Conservation (phyloP, 2,329 filamentous ascomycete species). For the Aspergillus pseudotamarii region DNA sequence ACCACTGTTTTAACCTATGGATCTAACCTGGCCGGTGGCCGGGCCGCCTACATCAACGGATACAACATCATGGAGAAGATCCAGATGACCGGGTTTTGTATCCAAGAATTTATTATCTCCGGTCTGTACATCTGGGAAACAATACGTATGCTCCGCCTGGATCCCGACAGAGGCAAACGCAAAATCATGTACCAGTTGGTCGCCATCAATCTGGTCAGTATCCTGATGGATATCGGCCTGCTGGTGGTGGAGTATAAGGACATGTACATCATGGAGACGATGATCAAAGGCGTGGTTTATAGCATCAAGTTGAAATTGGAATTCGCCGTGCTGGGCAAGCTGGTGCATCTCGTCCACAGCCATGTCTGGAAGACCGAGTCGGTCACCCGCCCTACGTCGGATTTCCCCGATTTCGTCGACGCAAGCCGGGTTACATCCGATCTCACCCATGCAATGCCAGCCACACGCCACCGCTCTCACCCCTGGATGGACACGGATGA, state of each 20-base stretch:
- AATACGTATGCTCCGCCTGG: constrained; percentile 52
- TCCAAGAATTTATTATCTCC: constrained; percentile 60
- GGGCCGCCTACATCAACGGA: constrained; percentile 32
- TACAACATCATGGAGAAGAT: constrained; percentile 57
- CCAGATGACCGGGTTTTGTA: constrained; percentile 59
- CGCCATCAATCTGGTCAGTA: constrained; percentile 53
- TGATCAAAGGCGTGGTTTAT: constrained; percentile 51
- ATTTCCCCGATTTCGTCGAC: constrained; percentile 50
- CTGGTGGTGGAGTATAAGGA: constrained; percentile 48
- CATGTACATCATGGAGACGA: constrained; percentile 51
- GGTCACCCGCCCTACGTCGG: constrained; percentile 22
- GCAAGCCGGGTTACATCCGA: constrained; percentile 46
- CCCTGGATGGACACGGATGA: constrained; percentile 41
- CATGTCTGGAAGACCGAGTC: constrained; percentile 43
- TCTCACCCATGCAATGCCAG: constrained; percentile 40
- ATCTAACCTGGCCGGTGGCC: constrained; percentile 36
- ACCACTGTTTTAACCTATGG: constrained; percentile 51
- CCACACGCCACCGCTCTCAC: constrained; percentile 24
- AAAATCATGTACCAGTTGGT: constrained; percentile 54
- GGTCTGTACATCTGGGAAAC: constrained; percentile 59
- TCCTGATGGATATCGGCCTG: constrained; percentile 48
- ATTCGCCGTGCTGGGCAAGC: constrained; percentile 51
- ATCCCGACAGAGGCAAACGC: constrained; percentile 46
- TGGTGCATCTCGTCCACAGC: constrained; percentile 45
- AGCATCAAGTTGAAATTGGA: constrained; percentile 55